phyloP scores from a whole-genome alignment of 1,284 basidiomycete species.

The Omphalotus olearius region DNA sequence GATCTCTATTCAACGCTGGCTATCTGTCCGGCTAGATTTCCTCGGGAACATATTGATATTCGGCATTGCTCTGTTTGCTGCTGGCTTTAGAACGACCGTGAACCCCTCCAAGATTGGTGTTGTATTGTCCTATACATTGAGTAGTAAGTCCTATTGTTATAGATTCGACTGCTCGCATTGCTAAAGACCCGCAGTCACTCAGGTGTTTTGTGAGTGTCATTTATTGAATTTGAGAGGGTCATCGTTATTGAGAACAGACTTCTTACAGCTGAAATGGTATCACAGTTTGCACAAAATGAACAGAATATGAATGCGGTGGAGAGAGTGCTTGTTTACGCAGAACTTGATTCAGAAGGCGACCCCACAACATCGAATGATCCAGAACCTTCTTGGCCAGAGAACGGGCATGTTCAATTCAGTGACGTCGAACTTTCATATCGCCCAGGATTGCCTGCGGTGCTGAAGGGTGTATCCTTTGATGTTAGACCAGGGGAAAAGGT shows the following conservation, averaged over 20 bases:
- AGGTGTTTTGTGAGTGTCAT: slow-evolving; percentile 45
- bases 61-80: slow-evolving; percentile 66
- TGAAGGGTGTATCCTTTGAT: slow-evolving; percentile 62
- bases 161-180: background rate
- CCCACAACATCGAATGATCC: slow-evolving; percentile 41
- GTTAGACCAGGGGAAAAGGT: slow-evolving; percentile 71
- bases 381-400: slow-evolving; percentile 63
- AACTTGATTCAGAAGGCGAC: slow-evolving; percentile 47
- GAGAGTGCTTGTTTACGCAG: slow-evolving; percentile 55
- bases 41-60: slow-evolving; percentile 74
- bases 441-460: slow-evolving; percentile 65
- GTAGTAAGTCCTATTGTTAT: slow-evolving; percentile 36
- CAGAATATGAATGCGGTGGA: slow-evolving; percentile 76
- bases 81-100: slow-evolving; percentile 35
- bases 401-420: slow-evolving; percentile 59
- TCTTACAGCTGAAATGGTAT: slow-evolving; percentile 47
- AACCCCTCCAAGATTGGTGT: slow-evolving; percentile 54
- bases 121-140: slow-evolving; percentile 59
- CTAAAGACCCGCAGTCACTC: slow-evolving; percentile 38
- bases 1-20: slow-evolving; percentile 49
- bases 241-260: slow-evolving; percentile 9
- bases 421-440: slow-evolving; percentile 68
- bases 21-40: slow-evolving; percentile 56
- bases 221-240: background rate
- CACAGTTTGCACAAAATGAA: slow-evolving; percentile 56